Percentiles rank a stretch among this genome's conserved stretches.
Conservation (phyloP, 768 basidiomycete species). For the Collybia sordida region DNA sequence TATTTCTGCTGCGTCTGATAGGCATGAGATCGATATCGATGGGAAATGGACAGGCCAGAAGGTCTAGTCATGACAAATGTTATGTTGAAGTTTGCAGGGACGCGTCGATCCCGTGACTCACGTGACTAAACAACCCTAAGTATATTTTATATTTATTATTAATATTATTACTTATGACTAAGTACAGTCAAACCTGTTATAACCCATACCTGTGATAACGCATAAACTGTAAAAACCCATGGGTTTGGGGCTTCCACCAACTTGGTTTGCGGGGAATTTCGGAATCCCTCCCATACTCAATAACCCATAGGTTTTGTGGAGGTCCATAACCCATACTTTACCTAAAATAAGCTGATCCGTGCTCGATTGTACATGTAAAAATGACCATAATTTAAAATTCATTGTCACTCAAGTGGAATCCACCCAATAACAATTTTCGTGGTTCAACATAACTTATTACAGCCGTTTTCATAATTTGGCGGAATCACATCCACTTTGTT, state of each 20-base stretch:
- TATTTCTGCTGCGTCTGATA: too few species aligned
- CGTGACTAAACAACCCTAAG: too few species aligned
- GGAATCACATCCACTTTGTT: too few species aligned
- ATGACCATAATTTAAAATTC: not conserved
- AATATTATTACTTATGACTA: too few species aligned
- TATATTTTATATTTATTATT: too few species aligned
- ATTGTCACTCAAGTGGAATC: not conserved
- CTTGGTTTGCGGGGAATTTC: slow-evolving; percentile 6
- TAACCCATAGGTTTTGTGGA: slow-evolving; percentile 6
- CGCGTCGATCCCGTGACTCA: too few species aligned
- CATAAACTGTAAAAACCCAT: slow-evolving; percentile 5
- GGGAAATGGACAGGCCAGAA: too few species aligned
- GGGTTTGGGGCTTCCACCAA: slow-evolving; percentile 9
- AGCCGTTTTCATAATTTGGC: too few species aligned
- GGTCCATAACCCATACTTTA: slow-evolving; percentile 10
- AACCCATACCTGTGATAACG: slow-evolving; percentile 10
- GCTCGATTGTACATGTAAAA: not conserved
- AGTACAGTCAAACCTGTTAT: slow-evolving; percentile 8
- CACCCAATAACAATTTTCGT: not conserved
- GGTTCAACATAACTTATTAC: not conserved
- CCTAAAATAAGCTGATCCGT: not conserved
- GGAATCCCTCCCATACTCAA: slow-evolving; percentile 8
- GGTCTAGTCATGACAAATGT: too few species aligned
- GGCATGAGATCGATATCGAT: too few species aligned
- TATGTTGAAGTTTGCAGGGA: too few species aligned